Base-by-base conservation (phyloP, 2,329 filamentous ascomycete genomes). In the Colletotrichum liaoningense region DNA sequence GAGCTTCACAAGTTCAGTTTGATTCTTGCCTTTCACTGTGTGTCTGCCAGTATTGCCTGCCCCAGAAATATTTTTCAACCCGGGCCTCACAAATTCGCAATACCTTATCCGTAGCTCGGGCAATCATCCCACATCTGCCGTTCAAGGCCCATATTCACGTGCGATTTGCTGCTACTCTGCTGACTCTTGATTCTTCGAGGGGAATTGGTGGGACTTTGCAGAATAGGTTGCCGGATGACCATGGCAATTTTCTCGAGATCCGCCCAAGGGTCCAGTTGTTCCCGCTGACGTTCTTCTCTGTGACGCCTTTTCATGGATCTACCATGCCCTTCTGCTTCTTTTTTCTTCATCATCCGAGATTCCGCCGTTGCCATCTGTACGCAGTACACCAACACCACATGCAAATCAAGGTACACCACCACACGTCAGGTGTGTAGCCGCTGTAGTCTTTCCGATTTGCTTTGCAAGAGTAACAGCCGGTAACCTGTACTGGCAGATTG, bases 251-350 rank as follows among this genome's bases (percentile, higher is more conserved):
- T 70, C 26, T 12, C 57, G 9, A 59, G 64, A 63, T 72, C 64
- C 65, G 69, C 69, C 49, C 65, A 26, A 55, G 69, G 64, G 65
- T 68, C 69, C 58, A 72, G 57, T 63, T 55, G 52, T 69, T 64
- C 59, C 52, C 59, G 52, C 56, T 60, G 30, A 35, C 42, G 26
- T 56, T 38, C 38, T n/a, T 33, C 28, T 28, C 33, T 26, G 33
- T 59, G 19, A 57, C 59, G 14, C 58, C 28, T 56, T 28, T 35
- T 28, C 55, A 73, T 62, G 42, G 56, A 63, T 57, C 30, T 60
- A 35, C 46, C 65, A 69, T 69, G 58, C 58, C 33, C 8, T 9
- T 54, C 42, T n/a, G n/a, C n/a, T n/a, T n/a, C n/a, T n/a, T n/a
- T n/a, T n/a, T n/a, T n/a, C 8, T 9, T 54, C 42, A 24, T 42